phyloP scores from a whole-genome alignment of 164 flowering plant species.

The Vitis riparia region DNA sequence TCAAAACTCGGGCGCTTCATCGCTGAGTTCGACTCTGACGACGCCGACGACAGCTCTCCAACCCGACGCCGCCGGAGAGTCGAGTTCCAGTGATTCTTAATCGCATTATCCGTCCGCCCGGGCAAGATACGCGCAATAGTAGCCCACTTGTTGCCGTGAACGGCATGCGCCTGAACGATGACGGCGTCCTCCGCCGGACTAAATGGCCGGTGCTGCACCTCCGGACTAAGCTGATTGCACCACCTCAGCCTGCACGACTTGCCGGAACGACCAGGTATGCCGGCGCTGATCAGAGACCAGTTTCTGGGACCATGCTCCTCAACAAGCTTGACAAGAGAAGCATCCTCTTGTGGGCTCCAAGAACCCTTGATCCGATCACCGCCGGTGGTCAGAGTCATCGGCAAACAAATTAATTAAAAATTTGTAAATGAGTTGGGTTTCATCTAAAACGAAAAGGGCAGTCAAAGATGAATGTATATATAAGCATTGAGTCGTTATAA shows the following conservation, averaged over 20 bases:
- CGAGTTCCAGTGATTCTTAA: constrained; percentile 84
- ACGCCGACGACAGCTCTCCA: constrained; percentile 12
- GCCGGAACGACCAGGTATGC: constrained; percentile 68
- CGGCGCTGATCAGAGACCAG: constrained; percentile 61
- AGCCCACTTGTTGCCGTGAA: constrained; percentile 82
- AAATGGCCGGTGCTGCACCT: constrained; percentile 68
- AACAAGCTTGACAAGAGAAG: constrained; percentile 43
- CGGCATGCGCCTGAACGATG: constrained; percentile 51
- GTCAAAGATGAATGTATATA: too few relatives aligned
- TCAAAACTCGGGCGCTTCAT: constrained; percentile 14
- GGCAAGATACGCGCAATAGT: constrained; percentile 65
- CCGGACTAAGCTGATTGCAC: constrained; percentile 81
- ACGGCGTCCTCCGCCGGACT: constrained; percentile 55
- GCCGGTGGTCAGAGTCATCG: background rate
- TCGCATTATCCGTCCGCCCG: constrained; percentile 75
- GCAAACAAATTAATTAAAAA: background rate
- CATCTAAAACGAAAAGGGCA: background rate
- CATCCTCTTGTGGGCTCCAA: constrained; percentile 68
- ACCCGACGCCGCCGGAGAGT: constrained; percentile 40
- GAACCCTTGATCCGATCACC: constrained; percentile 55
- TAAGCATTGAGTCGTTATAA: too few relatives aligned
- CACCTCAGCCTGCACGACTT: constrained; percentile 80
- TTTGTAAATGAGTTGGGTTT: too few relatives aligned
- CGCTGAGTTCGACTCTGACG: constrained; percentile 24
- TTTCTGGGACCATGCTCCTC: constrained; percentile 62